Evolutionary conservation across 176 grass and related monocot genomes (phyloP).

Genomic region (Dendrocalamus sinicus): DNA sequence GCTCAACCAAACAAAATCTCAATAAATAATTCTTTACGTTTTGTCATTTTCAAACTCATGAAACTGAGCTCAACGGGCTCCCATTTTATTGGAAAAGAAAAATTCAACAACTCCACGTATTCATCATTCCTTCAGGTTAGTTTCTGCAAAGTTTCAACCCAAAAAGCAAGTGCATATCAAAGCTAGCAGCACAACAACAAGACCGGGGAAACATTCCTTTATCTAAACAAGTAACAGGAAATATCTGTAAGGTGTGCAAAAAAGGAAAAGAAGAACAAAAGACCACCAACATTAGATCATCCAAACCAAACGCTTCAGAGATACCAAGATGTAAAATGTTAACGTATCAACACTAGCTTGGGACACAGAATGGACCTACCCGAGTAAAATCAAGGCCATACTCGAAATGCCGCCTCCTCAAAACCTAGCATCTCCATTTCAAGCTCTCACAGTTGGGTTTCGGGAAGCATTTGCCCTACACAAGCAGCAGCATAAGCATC

Average conservation of each 20-base stretch:
- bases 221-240: neutral
- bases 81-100: neutral
- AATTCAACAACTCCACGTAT: neutral
- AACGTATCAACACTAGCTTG: neutral
- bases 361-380: neutral
- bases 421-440: neutral
- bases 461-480: neutral
- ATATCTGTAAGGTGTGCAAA: too few species aligned
- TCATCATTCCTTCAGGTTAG: neutral
- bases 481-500: conserved; percentile 40
- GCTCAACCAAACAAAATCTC: too few species aligned
- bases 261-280: too few species aligned
- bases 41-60: neutral
- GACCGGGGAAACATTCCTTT: too few species aligned
- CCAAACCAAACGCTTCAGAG: neutral
- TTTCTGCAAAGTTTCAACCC: neutral
- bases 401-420: too few species aligned
- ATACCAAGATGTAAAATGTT: neutral
- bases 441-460: neutral
- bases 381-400: too few species aligned
- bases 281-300: too few species aligned
- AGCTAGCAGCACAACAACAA: neutral
- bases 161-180: neutral
- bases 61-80: neutral
- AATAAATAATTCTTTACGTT: neutral